phyloP scores from a whole-genome alignment of 148 eudicot genomes.

The Chenopodium berlandieri region DNA sequence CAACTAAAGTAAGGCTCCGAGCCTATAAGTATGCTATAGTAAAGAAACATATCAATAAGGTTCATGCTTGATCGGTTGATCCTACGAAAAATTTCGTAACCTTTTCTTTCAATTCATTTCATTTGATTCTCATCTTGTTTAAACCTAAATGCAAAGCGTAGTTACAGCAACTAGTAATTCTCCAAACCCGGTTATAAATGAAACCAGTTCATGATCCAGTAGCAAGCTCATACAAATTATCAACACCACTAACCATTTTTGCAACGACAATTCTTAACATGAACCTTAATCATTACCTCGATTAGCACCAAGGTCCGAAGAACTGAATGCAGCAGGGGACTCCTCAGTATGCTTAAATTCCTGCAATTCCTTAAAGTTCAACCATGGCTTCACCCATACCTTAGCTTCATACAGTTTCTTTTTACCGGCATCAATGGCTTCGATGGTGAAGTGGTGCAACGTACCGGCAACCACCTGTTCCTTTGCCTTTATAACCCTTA shows the following conservation, averaged over 20 bases:
- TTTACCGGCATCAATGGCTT: constrained; percentile 68
- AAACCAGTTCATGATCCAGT: neutral
- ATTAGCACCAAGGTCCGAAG: constrained; percentile 72
- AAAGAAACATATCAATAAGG: too few relatives aligned
- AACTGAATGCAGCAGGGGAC: constrained; percentile 48
- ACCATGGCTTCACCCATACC: constrained; percentile 97
- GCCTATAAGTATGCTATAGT: too few relatives aligned
- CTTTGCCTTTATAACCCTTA: constrained; percentile 70
- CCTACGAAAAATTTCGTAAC: too few relatives aligned
- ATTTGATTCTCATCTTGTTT: too few relatives aligned
- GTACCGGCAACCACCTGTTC: constrained; percentile 82
- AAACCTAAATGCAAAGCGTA: too few relatives aligned
- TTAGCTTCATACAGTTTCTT: constrained; percentile 82
- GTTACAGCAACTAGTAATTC: too few relatives aligned
- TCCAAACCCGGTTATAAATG: neutral
- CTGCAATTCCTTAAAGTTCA: constrained; percentile 80
- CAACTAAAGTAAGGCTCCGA: too few relatives aligned
- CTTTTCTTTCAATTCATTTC: too few relatives aligned
- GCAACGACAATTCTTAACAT: neutral
- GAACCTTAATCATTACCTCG: constrained; percentile 40
- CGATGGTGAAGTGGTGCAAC: constrained; percentile 82
- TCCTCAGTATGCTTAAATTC: constrained; percentile 78
- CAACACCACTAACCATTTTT: neutral
- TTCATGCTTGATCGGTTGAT: too few relatives aligned
- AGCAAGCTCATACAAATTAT: neutral